A percentile compares a stretch with the other conserved stretches of the same genome.
phyloP scores from a whole-genome alignment of 805 yeast species.

The Metschnikowia vanudenii region DNA sequence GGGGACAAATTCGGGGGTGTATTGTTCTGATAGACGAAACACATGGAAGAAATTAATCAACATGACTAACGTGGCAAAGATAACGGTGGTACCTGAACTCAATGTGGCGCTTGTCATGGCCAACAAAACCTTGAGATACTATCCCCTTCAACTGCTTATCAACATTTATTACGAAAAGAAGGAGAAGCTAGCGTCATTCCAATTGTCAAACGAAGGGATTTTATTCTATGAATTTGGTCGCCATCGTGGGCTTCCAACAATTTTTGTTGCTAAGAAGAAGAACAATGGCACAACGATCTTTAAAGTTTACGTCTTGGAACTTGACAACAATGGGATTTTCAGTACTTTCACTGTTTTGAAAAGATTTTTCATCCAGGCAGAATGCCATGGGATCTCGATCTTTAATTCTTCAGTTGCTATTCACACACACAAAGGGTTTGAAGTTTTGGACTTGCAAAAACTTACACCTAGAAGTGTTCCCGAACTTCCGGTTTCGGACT shows the following conservation, averaged over 20 bases:
- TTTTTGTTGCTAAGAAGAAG: conserved; percentile 56
- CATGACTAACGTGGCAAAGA: conserved; percentile 50
- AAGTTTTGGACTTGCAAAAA: conserved; percentile 59
- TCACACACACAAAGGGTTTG: conserved; percentile 66
- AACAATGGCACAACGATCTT: conserved; percentile 46
- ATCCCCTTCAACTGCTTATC: conserved; percentile 60
- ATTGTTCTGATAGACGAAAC: conserved; percentile 43
- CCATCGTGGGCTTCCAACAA: conserved; percentile 59
- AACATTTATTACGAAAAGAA: conserved; percentile 51
- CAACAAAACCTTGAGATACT: conserved; percentile 58
- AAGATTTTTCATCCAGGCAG: conserved; percentile 52
- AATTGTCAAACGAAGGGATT: conserved; percentile 48
- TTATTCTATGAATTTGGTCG: conserved; percentile 66
- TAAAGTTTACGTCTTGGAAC: conserved; percentile 56
- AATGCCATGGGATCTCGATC: conserved; percentile 57
- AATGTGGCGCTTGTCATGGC: conserved; percentile 58
- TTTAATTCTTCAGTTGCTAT: conserved; percentile 67
- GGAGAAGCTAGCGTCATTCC: conserved; percentile 44
- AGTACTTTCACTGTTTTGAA: conserved; percentile 39
- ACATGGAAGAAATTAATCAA: conserved; percentile 62
- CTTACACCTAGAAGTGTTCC: conserved; percentile 60
- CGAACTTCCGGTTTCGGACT: conserved; percentile 33
- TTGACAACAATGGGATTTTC: conserved; percentile 52
- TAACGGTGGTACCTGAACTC: conserved; percentile 58
- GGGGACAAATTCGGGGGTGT: conserved; percentile 67